A percentile compares a stretch with the other conserved stretches of the same genome.
phyloP scores from a whole-genome alignment of 305 asterid species.

The Caryopteris hybrid region DNA sequence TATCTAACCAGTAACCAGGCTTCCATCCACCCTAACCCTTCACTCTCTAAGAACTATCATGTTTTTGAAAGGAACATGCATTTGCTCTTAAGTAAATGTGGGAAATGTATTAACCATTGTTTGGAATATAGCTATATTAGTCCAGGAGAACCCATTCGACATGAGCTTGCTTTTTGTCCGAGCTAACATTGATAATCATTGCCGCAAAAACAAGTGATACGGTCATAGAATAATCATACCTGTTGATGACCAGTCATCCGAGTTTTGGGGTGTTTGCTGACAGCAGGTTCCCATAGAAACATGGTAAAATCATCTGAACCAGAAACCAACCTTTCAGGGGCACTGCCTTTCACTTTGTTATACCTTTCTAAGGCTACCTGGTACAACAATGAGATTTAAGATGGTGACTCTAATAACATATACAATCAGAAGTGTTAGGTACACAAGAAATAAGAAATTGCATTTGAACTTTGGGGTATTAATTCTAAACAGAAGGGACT shows the following conservation, averaged over 20 bases:
- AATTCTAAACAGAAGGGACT: background rate
- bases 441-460: background rate
- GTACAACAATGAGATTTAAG: conserved; percentile 3
- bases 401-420: background rate
- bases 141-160: background rate
- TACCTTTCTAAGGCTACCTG: conserved; percentile 95
- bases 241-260: conserved; percentile 99
- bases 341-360: conserved; percentile 66
- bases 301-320: conserved; percentile 98
- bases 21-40: background rate
- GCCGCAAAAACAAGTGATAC: background rate
- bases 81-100: background rate
- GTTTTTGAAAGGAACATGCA: conserved; percentile 1
- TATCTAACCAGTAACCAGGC: background rate
- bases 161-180: background rate
- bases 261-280: conserved; percentile 73
- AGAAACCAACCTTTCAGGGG: conserved; percentile 90
- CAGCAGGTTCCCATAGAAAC: conserved; percentile 92
- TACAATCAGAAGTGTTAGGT: conserved; percentile 2
- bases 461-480: background rate
- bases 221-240: conserved; percentile 34
- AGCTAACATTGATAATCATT: background rate
- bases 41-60: conserved; percentile 1
- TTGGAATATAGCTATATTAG: conserved; percentile 1
- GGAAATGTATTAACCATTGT: background rate